Conservation (phyloP, 176 grass and related monocot genomes). For the Coix lacrymajobi region DNA sequence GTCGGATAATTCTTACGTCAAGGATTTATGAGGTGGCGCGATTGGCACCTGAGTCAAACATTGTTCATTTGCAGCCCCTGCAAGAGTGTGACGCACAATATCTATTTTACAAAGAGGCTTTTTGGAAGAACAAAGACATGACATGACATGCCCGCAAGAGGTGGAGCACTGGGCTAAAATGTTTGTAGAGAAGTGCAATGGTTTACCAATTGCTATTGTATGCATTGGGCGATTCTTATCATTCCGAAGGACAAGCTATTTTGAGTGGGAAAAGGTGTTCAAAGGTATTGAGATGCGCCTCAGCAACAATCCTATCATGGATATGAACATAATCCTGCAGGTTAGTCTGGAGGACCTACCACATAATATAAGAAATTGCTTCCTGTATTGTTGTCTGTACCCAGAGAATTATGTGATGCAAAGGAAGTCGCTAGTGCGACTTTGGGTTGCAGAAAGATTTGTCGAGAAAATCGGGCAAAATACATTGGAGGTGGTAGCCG, state of each 20-base stretch:
- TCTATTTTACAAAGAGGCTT: constrained; percentile 21
- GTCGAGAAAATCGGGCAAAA: neutral
- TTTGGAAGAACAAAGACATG: neutral
- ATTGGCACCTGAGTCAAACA: neutral
- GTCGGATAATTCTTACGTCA: constrained; percentile 6
- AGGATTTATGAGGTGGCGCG: constrained; percentile 3
- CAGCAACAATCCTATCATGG: neutral
- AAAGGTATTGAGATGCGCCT: constrained; percentile 13
- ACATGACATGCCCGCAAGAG: neutral
- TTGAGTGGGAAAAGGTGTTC: constrained; percentile 25
- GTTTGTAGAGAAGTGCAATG: constrained; percentile 21
- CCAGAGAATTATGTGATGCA: constrained; percentile 32
- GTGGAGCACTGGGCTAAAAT: neutral
- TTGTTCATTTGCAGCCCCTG: constrained; percentile 13
- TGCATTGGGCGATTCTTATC: constrained; percentile 29
- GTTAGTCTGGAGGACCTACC: constrained; percentile 41
- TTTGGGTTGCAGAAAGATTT: constrained; percentile 41
- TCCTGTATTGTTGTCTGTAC: constrained; percentile 37
- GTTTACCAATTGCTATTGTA: constrained; percentile 27
- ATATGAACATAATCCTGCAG: constrained; percentile 23
- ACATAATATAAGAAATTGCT: constrained; percentile 32
- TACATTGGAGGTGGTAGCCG: neutral
- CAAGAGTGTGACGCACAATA: neutral
- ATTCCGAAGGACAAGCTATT: neutral
- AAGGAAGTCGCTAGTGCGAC: constrained; percentile 27